Evolutionary conservation across 2,329 filamentous ascomycete species (phyloP).

Genomic region (Colletotrichum euphorbiae): DNA sequence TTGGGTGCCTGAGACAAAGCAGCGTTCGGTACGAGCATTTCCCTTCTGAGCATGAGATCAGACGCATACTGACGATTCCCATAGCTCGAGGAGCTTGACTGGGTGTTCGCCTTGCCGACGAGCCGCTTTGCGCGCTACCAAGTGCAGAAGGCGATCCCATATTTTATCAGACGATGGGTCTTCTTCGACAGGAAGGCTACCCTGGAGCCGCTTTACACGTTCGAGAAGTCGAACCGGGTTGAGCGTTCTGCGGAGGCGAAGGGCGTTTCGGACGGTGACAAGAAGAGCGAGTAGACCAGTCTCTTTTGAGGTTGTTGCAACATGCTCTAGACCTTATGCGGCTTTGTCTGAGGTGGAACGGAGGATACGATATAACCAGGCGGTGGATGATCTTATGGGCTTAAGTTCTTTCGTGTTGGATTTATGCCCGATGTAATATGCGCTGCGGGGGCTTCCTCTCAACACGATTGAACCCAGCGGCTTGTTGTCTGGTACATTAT

Average conservation of each 20-base stretch:
- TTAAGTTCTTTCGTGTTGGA: slow-evolving; percentile 13
- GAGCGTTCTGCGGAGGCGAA: slow-evolving; percentile 12
- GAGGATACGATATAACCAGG: slow-evolving; percentile 27
- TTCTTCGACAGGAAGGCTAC: slow-evolving; percentile 47
- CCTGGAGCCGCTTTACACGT: slow-evolving; percentile 57
- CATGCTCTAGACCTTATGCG: too few species aligned
- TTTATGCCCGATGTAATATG: neutral
- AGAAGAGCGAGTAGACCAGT: slow-evolving; percentile 23
- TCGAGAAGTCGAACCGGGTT: slow-evolving; percentile 43
- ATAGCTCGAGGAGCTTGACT: slow-evolving; percentile 58
- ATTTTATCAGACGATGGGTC: slow-evolving; percentile 48
- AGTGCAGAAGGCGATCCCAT: slow-evolving; percentile 48
- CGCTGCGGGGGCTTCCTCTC: neutral
- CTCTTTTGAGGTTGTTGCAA: too few species aligned
- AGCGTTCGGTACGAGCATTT: neutral
- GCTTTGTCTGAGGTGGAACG: neutral
- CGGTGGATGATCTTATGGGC: slow-evolving; percentile 20
- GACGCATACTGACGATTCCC: too few species aligned
- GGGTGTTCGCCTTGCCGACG: slow-evolving; percentile 52
- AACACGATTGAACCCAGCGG: neutral
- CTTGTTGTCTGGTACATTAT: neutral
- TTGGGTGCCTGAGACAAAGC: slow-evolving; percentile 69
- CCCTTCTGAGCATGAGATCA: too few species aligned
- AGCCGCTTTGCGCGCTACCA: slow-evolving; percentile 50
- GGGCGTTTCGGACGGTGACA: slow-evolving; percentile 35